Conservation (phyloP, 257 asterid genomes). For the Solanum bulbocastanum region DNA sequence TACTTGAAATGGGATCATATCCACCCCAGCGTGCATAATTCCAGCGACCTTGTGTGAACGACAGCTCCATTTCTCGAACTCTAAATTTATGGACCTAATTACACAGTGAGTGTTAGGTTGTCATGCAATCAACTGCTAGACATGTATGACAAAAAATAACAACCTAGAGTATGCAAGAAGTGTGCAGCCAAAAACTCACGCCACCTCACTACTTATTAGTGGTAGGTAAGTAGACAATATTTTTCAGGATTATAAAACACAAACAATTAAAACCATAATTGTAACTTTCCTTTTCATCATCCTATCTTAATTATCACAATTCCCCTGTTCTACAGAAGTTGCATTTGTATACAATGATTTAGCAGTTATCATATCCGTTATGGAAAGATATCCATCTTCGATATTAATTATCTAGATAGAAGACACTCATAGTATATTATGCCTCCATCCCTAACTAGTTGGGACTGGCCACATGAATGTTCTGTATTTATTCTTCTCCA, state of each 20-base stretch:
- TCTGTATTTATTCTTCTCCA: neutral
- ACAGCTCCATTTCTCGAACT: constrained; percentile 83
- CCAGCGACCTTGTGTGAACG: constrained; percentile 98
- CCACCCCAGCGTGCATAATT: constrained; percentile 97
- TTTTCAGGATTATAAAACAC: neutral
- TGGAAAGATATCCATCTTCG: neutral
- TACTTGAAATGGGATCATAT: constrained; percentile 69
- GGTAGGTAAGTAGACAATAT: neutral
- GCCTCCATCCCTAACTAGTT: neutral
- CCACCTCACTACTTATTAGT: neutral
- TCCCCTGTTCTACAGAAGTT: neutral
- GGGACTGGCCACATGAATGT: neutral
- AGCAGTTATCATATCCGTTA: neutral
- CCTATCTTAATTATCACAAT: neutral
- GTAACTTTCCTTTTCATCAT: neutral
- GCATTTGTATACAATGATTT: neutral
- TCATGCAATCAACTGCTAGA: neutral
- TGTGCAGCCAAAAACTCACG: neutral
- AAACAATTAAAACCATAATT: neutral
- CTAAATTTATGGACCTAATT: constrained; percentile 76
- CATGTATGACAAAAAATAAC: neutral
- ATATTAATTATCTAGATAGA: neutral
- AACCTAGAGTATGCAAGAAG: neutral
- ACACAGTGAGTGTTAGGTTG: constrained; percentile 3
- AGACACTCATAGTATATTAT: neutral